Base-by-base conservation (phyloP, 2,329 filamentous ascomycete species). In the Ramularia endophylla region DNA sequence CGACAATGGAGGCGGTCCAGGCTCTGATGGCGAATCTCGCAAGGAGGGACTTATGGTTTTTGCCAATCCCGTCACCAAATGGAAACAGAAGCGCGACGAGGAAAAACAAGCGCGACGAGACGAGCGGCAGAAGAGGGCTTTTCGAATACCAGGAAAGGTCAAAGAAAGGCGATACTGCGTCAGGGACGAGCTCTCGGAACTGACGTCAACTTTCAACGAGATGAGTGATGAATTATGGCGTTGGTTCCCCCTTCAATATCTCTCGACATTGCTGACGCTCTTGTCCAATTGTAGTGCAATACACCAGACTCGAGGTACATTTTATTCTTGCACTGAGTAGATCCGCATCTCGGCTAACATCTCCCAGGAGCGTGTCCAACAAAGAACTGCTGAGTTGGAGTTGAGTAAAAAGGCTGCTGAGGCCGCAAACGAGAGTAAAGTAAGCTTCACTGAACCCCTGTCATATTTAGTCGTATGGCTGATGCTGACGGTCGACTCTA, bases 391-490 rank as follows among this genome's bases (percentile, higher is more conserved):
- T 25, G 85, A 95, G 63, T 72, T 95, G 0, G 87, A 94, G 59
- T 79, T 87, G 47, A 94, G 84, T 67, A 95, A 95, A 62, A 87
- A 87, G 66, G 87, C 87, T 1, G 89, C 89, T 1, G 89, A 95
- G 63, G 85, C 86, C n/a, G 89, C 89, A 2, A 95, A 95, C 55
- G 86, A 95, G 65, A 94, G 87, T 71, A 98, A 98, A 67, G 29
- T 32, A 95, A 89, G 0, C 72, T 95, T 13, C 29, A 5, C 5
- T 32, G 15, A 95, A 95, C 56, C 27, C 27, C 27, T 11, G 27
- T 28, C 11, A 28, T n/a, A n/a, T n/a, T n/a, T n/a, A n/a, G n/a
- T n/a, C n/a, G n/a, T 3, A 32, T 32, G 9, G 16, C 13, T 32
- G 29, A 32, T 13, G 8, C 4, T 32, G 15, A 11, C 27, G 13